phyloP scores from a whole-genome alignment of 768 basidiomycete genomes.

The Mycena maculata region DNA sequence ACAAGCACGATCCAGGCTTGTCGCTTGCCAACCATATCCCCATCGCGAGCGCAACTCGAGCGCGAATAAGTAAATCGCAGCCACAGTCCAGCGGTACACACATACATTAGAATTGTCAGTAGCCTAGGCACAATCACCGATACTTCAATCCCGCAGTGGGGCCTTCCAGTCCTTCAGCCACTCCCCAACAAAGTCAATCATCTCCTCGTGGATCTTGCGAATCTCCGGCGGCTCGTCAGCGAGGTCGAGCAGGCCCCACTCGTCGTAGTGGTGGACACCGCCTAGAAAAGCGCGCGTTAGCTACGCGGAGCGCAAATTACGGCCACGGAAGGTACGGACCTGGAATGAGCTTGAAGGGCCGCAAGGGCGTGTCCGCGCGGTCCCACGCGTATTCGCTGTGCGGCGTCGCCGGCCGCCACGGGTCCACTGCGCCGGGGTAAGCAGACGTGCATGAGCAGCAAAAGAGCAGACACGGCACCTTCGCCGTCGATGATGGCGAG shows the following conservation, averaged over 20 bases:
- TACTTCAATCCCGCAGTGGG: not conserved
- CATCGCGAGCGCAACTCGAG: too few relatives aligned
- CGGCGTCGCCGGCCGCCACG: constrained; percentile 90
- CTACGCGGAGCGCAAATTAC: not conserved
- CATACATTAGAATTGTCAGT: too few relatives aligned
- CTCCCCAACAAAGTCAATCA: constrained; percentile 78
- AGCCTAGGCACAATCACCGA: too few relatives aligned
- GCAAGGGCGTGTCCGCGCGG: constrained; percentile 75
- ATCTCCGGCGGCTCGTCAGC: constrained; percentile 81
- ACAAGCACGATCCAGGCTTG: not conserved
- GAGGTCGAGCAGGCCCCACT: constrained; percentile 77
- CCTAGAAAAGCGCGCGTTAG: constrained; percentile 49
- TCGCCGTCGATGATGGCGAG: constrained; percentile 92
- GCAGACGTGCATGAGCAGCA: not conserved
- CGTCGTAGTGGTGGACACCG: constrained; percentile 80
- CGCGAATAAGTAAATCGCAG: too few relatives aligned
- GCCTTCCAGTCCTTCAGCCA: constrained; percentile 71
- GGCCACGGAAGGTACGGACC: constrained; percentile 56
- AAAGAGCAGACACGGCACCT: constrained; percentile 51
- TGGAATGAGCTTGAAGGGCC: constrained; percentile 90
- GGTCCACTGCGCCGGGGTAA: constrained; percentile 68
- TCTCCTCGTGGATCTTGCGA: constrained; percentile 81
- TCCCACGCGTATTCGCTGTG: constrained; percentile 79
- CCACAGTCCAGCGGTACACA: too few relatives aligned
- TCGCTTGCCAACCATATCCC: too few relatives aligned